These are phyloP conservation scores for Phytophthora foliorum DNA, from an alignment of 352 stramenopile genomes.

Conservation along the genomic window DNA sequence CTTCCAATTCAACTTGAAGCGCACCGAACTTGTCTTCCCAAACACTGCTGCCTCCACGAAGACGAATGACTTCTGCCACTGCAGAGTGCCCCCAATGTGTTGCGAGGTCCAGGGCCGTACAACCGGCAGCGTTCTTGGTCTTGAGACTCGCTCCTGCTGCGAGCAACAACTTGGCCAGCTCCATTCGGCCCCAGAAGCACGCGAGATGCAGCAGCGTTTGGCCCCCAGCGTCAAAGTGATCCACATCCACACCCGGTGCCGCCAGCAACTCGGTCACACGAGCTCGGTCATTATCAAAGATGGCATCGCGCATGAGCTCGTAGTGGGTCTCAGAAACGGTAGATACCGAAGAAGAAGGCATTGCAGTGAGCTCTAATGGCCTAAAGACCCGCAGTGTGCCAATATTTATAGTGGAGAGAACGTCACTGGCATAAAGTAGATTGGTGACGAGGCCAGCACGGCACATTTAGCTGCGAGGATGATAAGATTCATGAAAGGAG, in stretches of 20 bases:
- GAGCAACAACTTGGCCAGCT: slow-evolving; percentile 69
- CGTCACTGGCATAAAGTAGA: neutral
- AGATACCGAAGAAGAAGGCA: slow-evolving; percentile 12
- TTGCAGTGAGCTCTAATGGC: neutral
- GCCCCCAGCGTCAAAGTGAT: slow-evolving; percentile 77
- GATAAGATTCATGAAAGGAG: slow-evolving; percentile 1
- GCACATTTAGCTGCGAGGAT: neutral
- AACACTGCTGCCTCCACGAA: slow-evolving; percentile 68
- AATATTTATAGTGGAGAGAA: slow-evolving; percentile 27
- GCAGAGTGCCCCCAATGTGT: slow-evolving; percentile 82
- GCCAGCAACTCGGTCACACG: slow-evolving; percentile 58
- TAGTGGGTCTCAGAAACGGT: slow-evolving; percentile 59
- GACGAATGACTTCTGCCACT: slow-evolving; percentile 73
- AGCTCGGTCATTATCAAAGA: slow-evolving; percentile 72
- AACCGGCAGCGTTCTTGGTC: slow-evolving; percentile 76
- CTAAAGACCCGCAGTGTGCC: neutral
- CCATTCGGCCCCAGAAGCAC: slow-evolving; percentile 79
- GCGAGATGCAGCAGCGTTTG: slow-evolving; percentile 82
- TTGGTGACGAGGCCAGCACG: neutral
- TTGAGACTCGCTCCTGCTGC: slow-evolving; percentile 71
- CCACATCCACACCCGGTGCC: slow-evolving; percentile 55
- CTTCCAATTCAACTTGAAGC: slow-evolving; percentile 73
- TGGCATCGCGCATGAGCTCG: slow-evolving; percentile 73
- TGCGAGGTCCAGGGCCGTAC: slow-evolving; percentile 74
- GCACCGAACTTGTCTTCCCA: slow-evolving; percentile 82